These are phyloP conservation scores for Penicillium sp. DNA, from an alignment of 2,329 filamentous ascomycete genomes.

Conservation along the genomic window DNA sequence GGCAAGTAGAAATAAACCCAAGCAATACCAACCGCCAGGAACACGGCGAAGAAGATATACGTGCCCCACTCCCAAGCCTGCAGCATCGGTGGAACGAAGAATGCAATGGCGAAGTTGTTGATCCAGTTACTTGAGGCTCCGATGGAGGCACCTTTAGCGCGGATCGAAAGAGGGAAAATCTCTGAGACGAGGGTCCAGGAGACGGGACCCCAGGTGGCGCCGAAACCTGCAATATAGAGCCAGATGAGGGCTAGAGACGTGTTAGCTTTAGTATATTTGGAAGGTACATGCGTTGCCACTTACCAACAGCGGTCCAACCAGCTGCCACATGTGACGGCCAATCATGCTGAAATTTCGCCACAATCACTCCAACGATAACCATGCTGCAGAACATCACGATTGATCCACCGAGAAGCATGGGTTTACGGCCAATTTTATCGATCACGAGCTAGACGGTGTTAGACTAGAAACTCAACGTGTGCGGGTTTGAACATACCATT, in stretches of 20 bases:
- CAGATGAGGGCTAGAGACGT: conserved; percentile 23
- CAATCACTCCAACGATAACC: conserved; percentile 29
- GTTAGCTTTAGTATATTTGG: not conserved
- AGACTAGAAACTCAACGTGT: conserved; percentile 8
- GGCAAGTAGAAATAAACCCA: conserved; percentile 47
- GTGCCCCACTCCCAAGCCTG: conserved; percentile 27
- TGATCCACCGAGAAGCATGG: conserved; percentile 28
- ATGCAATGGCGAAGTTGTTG: conserved; percentile 32
- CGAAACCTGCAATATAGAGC: conserved; percentile 28
- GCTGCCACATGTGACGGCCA: conserved; percentile 27
- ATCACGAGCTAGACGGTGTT: conserved; percentile 21
- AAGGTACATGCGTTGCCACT: not conserved
- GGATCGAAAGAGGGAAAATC: conserved; percentile 30
- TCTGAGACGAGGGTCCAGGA: conserved; percentile 30
- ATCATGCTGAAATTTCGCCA: conserved; percentile 28
- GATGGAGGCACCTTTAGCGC: conserved; percentile 30
- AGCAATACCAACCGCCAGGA: conserved; percentile 22
- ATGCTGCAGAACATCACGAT: conserved; percentile 25
- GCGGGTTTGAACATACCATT: conserved; percentile 21
- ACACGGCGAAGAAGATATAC: conserved; percentile 32
- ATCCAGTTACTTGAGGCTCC: conserved; percentile 33
- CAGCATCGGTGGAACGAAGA: conserved; percentile 30
- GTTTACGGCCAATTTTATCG: conserved; percentile 30
- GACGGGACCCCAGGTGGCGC: conserved; percentile 29
- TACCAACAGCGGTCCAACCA: conserved; percentile 30